Evolutionary conservation across 345 rosid species (phyloP), one percentile per base, ranked within the genome.

Genomic region (Noccaea caerulescens): DNA sequence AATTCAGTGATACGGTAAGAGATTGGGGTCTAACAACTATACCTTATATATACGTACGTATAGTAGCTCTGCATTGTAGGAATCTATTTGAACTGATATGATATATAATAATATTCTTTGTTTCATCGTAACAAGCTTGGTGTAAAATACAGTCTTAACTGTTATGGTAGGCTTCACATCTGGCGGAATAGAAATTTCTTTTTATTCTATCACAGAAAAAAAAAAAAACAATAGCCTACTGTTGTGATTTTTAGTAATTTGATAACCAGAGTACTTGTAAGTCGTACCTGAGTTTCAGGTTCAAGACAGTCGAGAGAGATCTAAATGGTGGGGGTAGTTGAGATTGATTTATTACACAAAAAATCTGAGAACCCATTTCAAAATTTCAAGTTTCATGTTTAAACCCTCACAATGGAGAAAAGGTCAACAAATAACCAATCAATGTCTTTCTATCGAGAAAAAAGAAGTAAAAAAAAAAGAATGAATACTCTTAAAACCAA

Each of bases 11-110:
- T 73, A 33, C 59, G 78, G 73, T 44, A 51, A 50, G 62, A 25
- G 12, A 59, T 51, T 43, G 68, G 68, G 62, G 33, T 66, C 49
- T 74, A 67, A 74, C 77, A 73, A 58, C 32, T 50, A 72, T 58
- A 73, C 56, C n/a, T 65, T 46, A 41, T 42, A 58, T 25, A 43
- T 44, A 20, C 4, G 10, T 8, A 50, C 8, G 16, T 20, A 20
- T 20, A 49, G 16, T 39, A 73, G 62, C 62, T 74, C 42, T 49
- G 54, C 54, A 9, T 50, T 51, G 39, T 66, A 67, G 67, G 61
- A 42, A 18, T 58, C 41, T 42, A 57, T 57, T 51, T 67, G 62
- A 45, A 30, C 66, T 57, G 36, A 16, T 55, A 34, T 34, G 20
- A 25, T 55, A 56, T 55, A 11, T n/a, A 33, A 56, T 38, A 38